A percentile compares a stretch with the other conserved stretches of the same genome.
These are phyloP conservation scores for Aspergillus tubingensis DNA, from an alignment of 2,329 filamentous ascomycete genomes.

Conservation along the genomic window DNA sequence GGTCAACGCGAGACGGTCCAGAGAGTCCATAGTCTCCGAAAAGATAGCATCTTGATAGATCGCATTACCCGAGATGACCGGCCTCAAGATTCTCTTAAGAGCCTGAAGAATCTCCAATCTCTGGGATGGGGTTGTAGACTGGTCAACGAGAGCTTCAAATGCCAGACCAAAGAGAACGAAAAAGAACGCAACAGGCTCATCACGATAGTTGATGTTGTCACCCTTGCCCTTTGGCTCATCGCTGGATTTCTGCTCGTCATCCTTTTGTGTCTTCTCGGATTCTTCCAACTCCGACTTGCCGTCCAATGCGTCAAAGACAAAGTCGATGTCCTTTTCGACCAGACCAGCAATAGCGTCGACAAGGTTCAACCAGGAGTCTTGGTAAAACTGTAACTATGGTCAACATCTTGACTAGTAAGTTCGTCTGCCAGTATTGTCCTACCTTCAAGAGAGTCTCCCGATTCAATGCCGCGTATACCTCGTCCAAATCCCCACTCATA, in stretches of 20 bases:
- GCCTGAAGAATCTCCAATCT: constrained; percentile 86
- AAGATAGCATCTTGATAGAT: constrained; percentile 97
- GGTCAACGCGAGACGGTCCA: constrained; percentile 89
- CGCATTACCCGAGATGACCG: constrained; percentile 91
- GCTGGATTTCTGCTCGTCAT: constrained; percentile 17
- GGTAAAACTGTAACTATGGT: constrained; percentile 68
- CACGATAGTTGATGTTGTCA: constrained; percentile 91
- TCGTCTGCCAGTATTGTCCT: constrained; percentile 14
- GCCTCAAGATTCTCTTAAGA: constrained; percentile 90
- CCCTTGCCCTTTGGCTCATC: constrained; percentile 54
- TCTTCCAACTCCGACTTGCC: constrained; percentile 61
- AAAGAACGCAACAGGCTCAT: constrained; percentile 97
- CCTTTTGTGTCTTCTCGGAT: constrained; percentile 32
- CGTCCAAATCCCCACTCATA: constrained; percentile 82
- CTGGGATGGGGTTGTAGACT: constrained; percentile 72
- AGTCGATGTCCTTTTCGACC: constrained; percentile 96
- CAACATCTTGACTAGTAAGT: not conserved
- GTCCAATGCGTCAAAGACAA: constrained; percentile 94
- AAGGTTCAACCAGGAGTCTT: constrained; percentile 93
- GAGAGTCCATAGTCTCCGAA: constrained; percentile 92
- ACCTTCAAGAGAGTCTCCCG: constrained; percentile 83
- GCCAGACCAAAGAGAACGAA: constrained; percentile 96
- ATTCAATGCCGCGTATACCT: constrained; percentile 92
- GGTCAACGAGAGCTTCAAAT: constrained; percentile 89
- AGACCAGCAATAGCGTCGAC: constrained; percentile 96